Conservation (phyloP, 2,329 filamentous ascomycete genomes). For the Sporothrix schenckii region DNA sequence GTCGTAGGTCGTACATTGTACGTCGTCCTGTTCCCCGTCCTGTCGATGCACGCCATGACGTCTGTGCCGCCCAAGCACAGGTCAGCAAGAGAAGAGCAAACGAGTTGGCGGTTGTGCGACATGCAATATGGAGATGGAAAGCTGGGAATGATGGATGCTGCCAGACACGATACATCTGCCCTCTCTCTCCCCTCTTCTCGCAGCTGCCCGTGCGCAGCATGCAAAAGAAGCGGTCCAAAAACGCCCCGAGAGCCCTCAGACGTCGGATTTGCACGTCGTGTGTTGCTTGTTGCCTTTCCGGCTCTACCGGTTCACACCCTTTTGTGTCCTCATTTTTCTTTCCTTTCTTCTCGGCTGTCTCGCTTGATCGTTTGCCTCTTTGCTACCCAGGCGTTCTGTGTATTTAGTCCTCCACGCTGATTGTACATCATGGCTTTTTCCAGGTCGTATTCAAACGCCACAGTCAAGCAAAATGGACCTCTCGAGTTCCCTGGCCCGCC, state of each 20-base stretch:
- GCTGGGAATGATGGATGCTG: not conserved
- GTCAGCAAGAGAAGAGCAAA: not conserved
- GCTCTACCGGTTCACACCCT: constrained; percentile 13
- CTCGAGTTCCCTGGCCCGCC: no score
- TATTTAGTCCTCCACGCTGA: no score
- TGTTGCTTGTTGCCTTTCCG: not conserved
- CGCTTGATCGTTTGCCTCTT: no score
- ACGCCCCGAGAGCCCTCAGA: constrained; percentile 27
- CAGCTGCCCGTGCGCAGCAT: constrained; percentile 18
- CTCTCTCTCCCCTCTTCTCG: not conserved
- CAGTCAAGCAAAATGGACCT: no score
- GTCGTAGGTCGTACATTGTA: not conserved
- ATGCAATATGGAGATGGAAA: no score
- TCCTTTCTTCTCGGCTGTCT: not conserved
- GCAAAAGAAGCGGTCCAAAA: not conserved
- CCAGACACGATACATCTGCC: no score
- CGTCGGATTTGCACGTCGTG: not conserved
- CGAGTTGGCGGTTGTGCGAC: no score
- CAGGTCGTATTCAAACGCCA: no score
- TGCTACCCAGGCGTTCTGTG: no score
- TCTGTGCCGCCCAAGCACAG: constrained; percentile 8
- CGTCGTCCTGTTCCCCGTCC: not conserved
- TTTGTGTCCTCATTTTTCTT: not conserved
- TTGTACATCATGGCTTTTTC: no score
- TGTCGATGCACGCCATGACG: constrained; percentile 22